Base-by-base conservation (phyloP, 169 alveolate genomes). In the Ichthyophthirius multifiliis region DNA sequence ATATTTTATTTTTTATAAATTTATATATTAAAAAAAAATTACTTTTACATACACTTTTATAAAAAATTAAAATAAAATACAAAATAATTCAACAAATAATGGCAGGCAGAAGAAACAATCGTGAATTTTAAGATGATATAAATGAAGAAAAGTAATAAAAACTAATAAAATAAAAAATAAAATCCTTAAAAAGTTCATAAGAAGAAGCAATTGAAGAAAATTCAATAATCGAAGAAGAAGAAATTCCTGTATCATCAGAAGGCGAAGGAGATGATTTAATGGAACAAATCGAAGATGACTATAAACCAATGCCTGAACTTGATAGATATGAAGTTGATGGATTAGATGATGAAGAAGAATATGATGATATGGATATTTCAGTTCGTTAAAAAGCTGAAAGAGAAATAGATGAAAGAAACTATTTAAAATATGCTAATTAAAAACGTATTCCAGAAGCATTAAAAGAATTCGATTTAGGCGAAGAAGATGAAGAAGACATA, bases 301-400 rank as follows among this genome's bases (percentile, higher is more conserved):
- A 95, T 76, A 82, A 86, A 62, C 75, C 86, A 5, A 88, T 86
- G 13, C 89, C 89, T 30, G 92, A 87, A 74, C 78, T 92, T 43
- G 97, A 95, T 76, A 74, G 83, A 64, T 95, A 92, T 75, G 96
- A 95, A 62, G 48, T 48, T 34, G 94, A 87, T 16, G 97, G 94
- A 6, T 12, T 81, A 48, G 32, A 74, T 43, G 98, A 95, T 75
- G 96, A 92, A 23, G 91, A 88, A 34, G 84, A 85, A 4, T 85
- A 82, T 65, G 92, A 84, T 16, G 89, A 88, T 18, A 67, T 92
- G 76, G 82, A 90, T 35, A 74, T 78, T 15, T 93, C 89, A 31
- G 87, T 82, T 63, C 86, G 93, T 65, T 74, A 88, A 77, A 79
- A 78, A 65, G 98, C 88, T 0, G 96, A 92, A 23, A 87, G 75